Evolutionary conservation across 495 filamentous ascomycete species (phyloP).

Genomic region (Lepidopterella palustris): DNA sequence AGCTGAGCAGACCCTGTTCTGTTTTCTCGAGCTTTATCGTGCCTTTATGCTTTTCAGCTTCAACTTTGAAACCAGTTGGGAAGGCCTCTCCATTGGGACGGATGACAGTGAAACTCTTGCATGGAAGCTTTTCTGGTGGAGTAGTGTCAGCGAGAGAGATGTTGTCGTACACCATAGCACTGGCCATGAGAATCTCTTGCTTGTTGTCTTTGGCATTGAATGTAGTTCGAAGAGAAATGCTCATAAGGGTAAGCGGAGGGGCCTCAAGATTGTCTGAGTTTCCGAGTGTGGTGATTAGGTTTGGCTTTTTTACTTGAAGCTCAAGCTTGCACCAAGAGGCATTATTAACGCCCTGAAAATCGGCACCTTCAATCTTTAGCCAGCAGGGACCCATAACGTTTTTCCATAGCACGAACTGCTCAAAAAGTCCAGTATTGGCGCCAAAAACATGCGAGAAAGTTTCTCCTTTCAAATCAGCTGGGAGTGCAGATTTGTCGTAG

Average conservation of each 20-base stretch:
- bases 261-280: slow-evolving; percentile 73
- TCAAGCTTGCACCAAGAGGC: slow-evolving; percentile 97
- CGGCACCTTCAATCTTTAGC: slow-evolving; percentile 77
- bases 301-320: slow-evolving; percentile 69
- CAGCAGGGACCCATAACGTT: slow-evolving; percentile 98
- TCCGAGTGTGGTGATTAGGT: slow-evolving; percentile 57
- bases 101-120: slow-evolving; percentile 84
- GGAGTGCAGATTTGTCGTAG: slow-evolving; percentile 67
- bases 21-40: slow-evolving; percentile 71
- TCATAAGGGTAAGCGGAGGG: slow-evolving; percentile 90
- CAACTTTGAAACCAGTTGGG: slow-evolving; percentile 75
- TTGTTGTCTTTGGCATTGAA: slow-evolving; percentile 93
- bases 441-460: slow-evolving; percentile 96
- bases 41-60: slow-evolving; percentile 63
- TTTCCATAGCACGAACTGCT: slow-evolving; percentile 97
- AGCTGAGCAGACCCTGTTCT: slow-evolving; percentile 74
- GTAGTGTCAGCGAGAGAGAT: slow-evolving; percentile 83
- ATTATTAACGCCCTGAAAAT: slow-evolving; percentile 80
- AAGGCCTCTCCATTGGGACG: slow-evolving; percentile 69
- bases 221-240: slow-evolving; percentile 76
- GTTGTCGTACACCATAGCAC: slow-evolving; percentile 86
- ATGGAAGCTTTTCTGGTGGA: slow-evolving; percentile 77
- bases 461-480: slow-evolving; percentile 67
- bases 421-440: slow-evolving; percentile 86
- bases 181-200: slow-evolving; percentile 87